Base-by-base conservation (phyloP, 805 yeast genomes). In the Candida sakaeoensis region DNA sequence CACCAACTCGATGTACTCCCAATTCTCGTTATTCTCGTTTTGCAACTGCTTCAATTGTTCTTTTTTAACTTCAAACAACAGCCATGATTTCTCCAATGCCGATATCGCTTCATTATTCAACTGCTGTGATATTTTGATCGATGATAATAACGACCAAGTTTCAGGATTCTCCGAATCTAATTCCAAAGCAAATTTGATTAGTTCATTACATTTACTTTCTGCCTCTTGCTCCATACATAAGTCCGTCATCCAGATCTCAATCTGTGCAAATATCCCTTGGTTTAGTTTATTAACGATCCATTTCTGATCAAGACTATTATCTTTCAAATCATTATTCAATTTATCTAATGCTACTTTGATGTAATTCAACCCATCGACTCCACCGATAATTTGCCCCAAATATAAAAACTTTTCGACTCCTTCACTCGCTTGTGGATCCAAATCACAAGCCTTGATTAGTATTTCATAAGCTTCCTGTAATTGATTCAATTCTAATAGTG, bases 171-270 rank as follows among this genome's bases (percentile, higher is more conserved):
- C 51, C 16, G 68, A 67, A 46, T 82, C 84, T 24, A 85, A 60
- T 38, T 75, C 62, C 53, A 87, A 61, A 1, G 95, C 79, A 49
- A 75, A 76, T 8, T 74, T 61, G 40, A 90, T 82, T 48, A 86
- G 69, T 40, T 70, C 70, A 51, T 89, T 85, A 63, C 98, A 93
- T 58, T 79, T 74, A 7, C 58, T 16, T 61, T 93, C 98, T 2
- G 98, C 98, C 49, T 82, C 80, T 2, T 79, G 79, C 53, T 87
- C 95, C 96, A 90, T 88, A 67, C 98, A 90, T 47, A 90, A 68
- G 66, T 91, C 97, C 1, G 98, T 91, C 97, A 89, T 87, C 96
- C 96, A 90, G 42, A 87, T 84, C 61, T 91, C 99, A 53, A 93
- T 85, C 66, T 83, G 75, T 5, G 96, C 82, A 49, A 91, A 80